Evolutionary conservation across 202 grass and related monocot genomes (phyloP), one percentile per base, ranked within the genome.

Genomic region (Tripidium arundinaceum): DNA sequence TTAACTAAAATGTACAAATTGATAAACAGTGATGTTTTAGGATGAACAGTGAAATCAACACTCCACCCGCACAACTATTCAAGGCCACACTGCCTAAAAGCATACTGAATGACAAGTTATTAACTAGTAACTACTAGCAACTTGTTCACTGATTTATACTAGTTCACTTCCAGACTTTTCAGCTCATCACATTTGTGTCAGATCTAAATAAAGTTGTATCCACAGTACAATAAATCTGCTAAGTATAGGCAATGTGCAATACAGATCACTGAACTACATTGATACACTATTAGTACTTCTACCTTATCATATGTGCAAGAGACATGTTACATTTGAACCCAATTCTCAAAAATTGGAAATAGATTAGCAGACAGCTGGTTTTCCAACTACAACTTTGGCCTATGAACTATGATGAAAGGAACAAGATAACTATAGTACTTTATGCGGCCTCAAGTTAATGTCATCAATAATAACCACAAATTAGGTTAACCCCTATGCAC

Each of bases 311-410:
- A 47, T 26, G 33, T 25, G 2, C 10, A 50, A 8, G 18, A 39
- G 31, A 54, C n/a, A 50, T 27, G 2, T 12, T 67, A 79, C 46
- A 55, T 68, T 54, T 22, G 37, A 65, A 65, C 54, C 36, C 21
- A 76, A 65, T 77, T 26, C 65, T 64, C 12, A 85, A 65, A 63
- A 55, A 70, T 52, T 57, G 25, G 42, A 59, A 78, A 73, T 28
- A 19, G 1, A 65, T 2, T 57, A 16, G 37, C 1, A 87, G 70
- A 85, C 43, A 78, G 12, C 34, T 46, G 55, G 36, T 52, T 70
- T 40, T 76, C 57, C 52, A 10, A 54, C 33, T 6, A 5, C 28
- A 79, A 22, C 10, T 62, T 57, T 24, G 50, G 39, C 59, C 65
- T 68, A 31, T 79, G 68, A 59, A 58, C 13, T 57, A 39, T 31